Percentiles rank a stretch among this genome's conserved stretches.
Evolutionary conservation across 1,139 yeast genomes (phyloP).

Genomic region (Nematodospora anomalae): DNA sequence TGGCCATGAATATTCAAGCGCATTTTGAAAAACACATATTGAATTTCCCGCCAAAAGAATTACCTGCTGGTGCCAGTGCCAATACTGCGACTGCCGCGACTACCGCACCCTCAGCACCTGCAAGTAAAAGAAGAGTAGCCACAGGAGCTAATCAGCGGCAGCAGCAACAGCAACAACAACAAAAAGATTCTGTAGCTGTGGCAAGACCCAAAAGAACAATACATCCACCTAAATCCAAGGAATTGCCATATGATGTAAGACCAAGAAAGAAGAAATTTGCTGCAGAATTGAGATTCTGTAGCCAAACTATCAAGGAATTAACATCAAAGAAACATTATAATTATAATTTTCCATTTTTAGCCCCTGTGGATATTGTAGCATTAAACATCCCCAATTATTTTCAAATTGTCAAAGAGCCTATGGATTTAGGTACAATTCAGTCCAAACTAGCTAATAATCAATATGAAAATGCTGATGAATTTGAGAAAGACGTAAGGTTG

Average conservation of each 20-base stretch:
- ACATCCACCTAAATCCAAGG: slow-evolving; percentile 95
- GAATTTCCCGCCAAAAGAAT: slow-evolving; percentile 82
- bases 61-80: slow-evolving; percentile 53
- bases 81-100: slow-evolving; percentile 40
- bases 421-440: slow-evolving; percentile 90
- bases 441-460: slow-evolving; percentile 80
- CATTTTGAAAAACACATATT: slow-evolving; percentile 92
- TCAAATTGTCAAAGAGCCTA: slow-evolving; percentile 84
- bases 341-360: slow-evolving; percentile 85
- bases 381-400: slow-evolving; percentile 87
- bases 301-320: slow-evolving; percentile 78
- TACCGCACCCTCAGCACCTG: slow-evolving; percentile 50
- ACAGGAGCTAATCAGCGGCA: slow-evolving; percentile 13
- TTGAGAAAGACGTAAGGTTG: slow-evolving; percentile 77
- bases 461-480: slow-evolving; percentile 85
- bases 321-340: slow-evolving; percentile 79
- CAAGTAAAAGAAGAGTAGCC: slow-evolving; percentile 43
- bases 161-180: slow-evolving; percentile 45
- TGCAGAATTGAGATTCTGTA: slow-evolving; percentile 85
- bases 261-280: slow-evolving; percentile 93
- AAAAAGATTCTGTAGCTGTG: slow-evolving; percentile 44
- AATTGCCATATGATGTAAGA: slow-evolving; percentile 84
- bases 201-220: slow-evolving; percentile 90
- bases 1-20: slow-evolving; percentile 88
- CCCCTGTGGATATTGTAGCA: slow-evolving; percentile 95